Evolutionary conservation across 208 protist genomes (phyloP).

Genomic region (Crithidia sp.): DNA sequence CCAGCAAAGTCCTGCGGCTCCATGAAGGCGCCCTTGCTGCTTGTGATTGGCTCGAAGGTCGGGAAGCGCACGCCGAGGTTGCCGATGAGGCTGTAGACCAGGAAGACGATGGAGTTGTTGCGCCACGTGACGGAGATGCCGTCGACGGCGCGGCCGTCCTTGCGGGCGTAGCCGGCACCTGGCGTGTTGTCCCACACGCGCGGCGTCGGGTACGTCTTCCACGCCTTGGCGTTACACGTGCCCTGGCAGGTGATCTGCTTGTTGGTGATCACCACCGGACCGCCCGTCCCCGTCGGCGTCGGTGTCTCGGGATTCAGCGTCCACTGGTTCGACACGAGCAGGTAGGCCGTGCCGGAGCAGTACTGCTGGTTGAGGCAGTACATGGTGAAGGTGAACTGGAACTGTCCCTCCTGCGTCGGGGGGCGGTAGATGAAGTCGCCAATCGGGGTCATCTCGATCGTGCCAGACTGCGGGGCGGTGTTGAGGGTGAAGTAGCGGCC

Average conservation of each 20-base stretch:
- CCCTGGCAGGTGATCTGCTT: slow-evolving; percentile 72
- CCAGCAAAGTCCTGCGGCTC: slow-evolving; percentile 55
- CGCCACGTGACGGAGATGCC: slow-evolving; percentile 61
- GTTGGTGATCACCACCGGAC: slow-evolving; percentile 44
- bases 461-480: slow-evolving; percentile 42
- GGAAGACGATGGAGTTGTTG: slow-evolving; percentile 72
- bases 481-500: slow-evolving; percentile 80
- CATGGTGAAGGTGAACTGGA: slow-evolving; percentile 74
- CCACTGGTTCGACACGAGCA: slow-evolving; percentile 56
- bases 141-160: slow-evolving; percentile 64
- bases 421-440: slow-evolving; percentile 81
- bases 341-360: slow-evolving; percentile 75
- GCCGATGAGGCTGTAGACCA: slow-evolving; percentile 72
- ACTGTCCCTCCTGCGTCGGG: slow-evolving; percentile 36
- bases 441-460: slow-evolving; percentile 49
- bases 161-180: slow-evolving; percentile 48
- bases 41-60: slow-evolving; percentile 73
- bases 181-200: slow-evolving; percentile 74
- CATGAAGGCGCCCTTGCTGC: slow-evolving; percentile 51
- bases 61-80: slow-evolving; percentile 86
- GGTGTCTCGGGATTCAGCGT: slow-evolving; percentile 44
- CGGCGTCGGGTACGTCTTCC: slow-evolving; percentile 64
- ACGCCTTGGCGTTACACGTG: slow-evolving; percentile 73
- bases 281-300: slow-evolving; percentile 7
- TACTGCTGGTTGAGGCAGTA: slow-evolving; percentile 63